Evolutionary conservation across 2,329 filamentous ascomycete species (phyloP).

Genomic region (Curvularia hawaiiensis): DNA sequence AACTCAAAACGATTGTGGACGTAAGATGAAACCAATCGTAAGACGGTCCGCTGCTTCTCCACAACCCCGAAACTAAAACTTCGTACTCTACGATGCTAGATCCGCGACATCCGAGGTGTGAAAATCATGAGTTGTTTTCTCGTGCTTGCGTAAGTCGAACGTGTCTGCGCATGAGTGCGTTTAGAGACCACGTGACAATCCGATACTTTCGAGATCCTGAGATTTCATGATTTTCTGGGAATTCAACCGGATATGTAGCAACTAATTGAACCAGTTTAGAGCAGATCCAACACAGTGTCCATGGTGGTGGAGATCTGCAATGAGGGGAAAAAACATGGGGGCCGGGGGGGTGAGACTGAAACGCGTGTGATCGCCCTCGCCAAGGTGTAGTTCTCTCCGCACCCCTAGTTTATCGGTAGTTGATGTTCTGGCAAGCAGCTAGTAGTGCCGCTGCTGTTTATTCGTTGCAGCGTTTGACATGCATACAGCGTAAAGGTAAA

Average conservation of each 20-base stretch:
- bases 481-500: not conserved
- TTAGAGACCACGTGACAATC: not conserved
- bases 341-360: not conserved
- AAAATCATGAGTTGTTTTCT: not conserved
- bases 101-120: slow-evolving; percentile 2
- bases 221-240: not conserved
- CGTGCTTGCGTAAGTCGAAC: not conserved
- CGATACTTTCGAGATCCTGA: not conserved
- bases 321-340: not conserved
- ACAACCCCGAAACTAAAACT: too few relatives aligned
- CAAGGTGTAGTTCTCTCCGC: not conserved
- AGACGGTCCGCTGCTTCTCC: slow-evolving; percentile 12
- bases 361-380: not conserved
- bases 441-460: not conserved
- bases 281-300: not conserved
- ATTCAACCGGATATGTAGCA: not conserved
- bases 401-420: not conserved
- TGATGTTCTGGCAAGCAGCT: too few relatives aligned
- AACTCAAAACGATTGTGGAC: slow-evolving; percentile 28
- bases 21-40: slow-evolving; percentile 31
- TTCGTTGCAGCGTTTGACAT: not conserved
- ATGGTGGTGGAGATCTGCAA: not conserved
- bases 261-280: not conserved
- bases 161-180: not conserved
- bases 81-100: not conserved